Evolutionary conservation across 2,329 filamentous ascomycete genomes (phyloP).

Genomic region (Gaeumannomyces tritici): DNA sequence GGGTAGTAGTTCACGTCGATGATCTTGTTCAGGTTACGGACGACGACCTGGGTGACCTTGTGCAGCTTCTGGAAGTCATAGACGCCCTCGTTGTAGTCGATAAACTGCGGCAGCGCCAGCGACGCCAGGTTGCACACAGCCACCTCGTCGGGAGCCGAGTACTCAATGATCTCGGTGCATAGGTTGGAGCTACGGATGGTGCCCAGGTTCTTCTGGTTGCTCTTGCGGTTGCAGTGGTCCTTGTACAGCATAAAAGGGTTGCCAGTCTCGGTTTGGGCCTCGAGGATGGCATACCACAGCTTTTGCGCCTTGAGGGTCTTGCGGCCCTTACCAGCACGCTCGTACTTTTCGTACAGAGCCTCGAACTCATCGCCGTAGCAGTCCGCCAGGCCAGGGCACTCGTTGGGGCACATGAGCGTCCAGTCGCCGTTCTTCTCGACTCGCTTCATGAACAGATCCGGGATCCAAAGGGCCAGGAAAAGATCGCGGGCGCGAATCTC

Average conservation of each 20-base stretch:
- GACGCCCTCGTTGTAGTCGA: conserved; percentile 72
- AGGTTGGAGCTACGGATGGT: conserved; percentile 98
- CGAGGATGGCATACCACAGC: conserved; percentile 97
- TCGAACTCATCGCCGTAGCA: conserved; percentile 98
- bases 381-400: conserved; percentile 89
- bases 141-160: conserved; percentile 93
- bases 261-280: conserved; percentile 97
- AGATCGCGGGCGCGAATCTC: conserved; percentile 94
- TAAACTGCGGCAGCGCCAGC: conserved; percentile 80
- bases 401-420: conserved; percentile 97
- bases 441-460: conserved; percentile 99
- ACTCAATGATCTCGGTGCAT: conserved; percentile 98
- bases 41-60: conserved; percentile 84
- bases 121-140: conserved; percentile 98
- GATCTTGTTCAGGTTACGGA: conserved; percentile 94
- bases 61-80: conserved; percentile 98
- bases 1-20: conserved; percentile 98
- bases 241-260: conserved; percentile 99
- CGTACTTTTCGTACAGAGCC: conserved; percentile 86
- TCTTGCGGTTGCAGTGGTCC: conserved; percentile 96
- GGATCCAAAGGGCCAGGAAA: conserved; percentile 97
- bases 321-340: conserved; percentile 77
- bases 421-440: conserved; percentile 94
- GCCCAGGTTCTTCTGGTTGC: conserved; percentile 99
- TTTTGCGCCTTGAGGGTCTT: conserved; percentile 95